Conservation (phyloP, 192 early-diverging fungal species). For the Entomortierella lignicola region DNA sequence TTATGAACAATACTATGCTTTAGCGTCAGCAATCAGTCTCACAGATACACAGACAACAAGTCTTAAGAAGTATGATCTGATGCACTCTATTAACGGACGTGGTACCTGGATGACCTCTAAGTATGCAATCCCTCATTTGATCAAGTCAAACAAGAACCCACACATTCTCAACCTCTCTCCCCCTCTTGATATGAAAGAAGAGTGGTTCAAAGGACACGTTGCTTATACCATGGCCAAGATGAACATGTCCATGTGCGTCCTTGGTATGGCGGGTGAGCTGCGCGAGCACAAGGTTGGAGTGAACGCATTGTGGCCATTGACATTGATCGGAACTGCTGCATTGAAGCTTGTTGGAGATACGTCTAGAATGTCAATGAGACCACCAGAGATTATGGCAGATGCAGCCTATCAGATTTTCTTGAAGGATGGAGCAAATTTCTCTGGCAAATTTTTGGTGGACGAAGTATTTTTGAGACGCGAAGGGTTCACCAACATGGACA, state of each 20-base stretch:
- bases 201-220: slow-evolving; percentile 76
- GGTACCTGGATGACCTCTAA: slow-evolving; percentile 86
- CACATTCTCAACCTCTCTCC: slow-evolving; percentile 81
- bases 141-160: slow-evolving; percentile 72
- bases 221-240: slow-evolving; percentile 78
- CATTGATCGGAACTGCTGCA: slow-evolving; percentile 80
- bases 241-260: slow-evolving; percentile 80
- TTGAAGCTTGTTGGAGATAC: slow-evolving; percentile 59
- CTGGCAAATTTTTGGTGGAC: slow-evolving; percentile 84
- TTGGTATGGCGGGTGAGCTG: slow-evolving; percentile 81
- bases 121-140: slow-evolving; percentile 74
- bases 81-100: slow-evolving; percentile 82
- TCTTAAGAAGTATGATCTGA: slow-evolving; percentile 77
- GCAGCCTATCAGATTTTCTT: slow-evolving; percentile 73
- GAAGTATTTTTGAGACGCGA: slow-evolving; percentile 77
- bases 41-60: slow-evolving; percentile 67
- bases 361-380: slow-evolving; percentile 40
- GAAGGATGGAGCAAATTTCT: slow-evolving; percentile 65
- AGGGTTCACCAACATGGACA: slow-evolving; percentile 77
- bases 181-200: slow-evolving; percentile 74
- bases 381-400: slow-evolving; percentile 79
- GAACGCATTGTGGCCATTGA: slow-evolving; percentile 77
- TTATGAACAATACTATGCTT: too few relatives aligned
- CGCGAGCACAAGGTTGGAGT: slow-evolving; percentile 73
- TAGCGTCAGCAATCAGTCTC: slow-evolving; percentile 78